Percentiles rank a stretch among this genome's conserved stretches.
Conservation (phyloP, 2,329 filamentous ascomycete genomes). For the Neonectria neomacrospora region DNA sequence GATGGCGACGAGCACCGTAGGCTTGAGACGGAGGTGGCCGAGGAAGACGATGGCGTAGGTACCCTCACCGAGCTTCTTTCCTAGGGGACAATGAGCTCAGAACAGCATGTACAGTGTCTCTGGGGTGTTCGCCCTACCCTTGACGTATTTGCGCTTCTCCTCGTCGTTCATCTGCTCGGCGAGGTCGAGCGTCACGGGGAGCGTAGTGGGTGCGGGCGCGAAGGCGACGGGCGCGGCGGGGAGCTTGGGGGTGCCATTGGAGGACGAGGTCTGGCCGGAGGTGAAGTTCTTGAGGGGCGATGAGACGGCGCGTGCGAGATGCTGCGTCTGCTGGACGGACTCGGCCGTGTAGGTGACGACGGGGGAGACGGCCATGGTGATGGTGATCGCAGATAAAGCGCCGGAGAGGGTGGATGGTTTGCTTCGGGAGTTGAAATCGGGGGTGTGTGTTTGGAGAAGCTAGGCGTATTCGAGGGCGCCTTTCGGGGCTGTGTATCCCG, state of each 20-base stretch:
- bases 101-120: neutral
- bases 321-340: conserved; percentile 44
- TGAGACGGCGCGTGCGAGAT: conserved; percentile 49
- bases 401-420: conserved; percentile 1
- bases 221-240: conserved; percentile 45
- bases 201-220: conserved; percentile 44
- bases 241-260: conserved; percentile 58
- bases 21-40: conserved; percentile 80
- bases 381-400: conserved; percentile 14
- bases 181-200: conserved; percentile 63
- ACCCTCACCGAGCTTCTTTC: conserved; percentile 92
- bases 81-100: conserved; percentile 54
- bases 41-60: conserved; percentile 97
- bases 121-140: conserved; percentile 63
- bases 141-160: conserved; percentile 89
- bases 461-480: too few species aligned
- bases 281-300: conserved; percentile 58
- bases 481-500: neutral
- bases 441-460: neutral
- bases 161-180: conserved; percentile 85
- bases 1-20: conserved; percentile 83
- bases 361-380: conserved; percentile 59
- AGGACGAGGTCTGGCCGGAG: conserved; percentile 47
- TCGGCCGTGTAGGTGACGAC: conserved; percentile 55
- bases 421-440: neutral